phyloP scores from a whole-genome alignment of 768 basidiomycete species.

The Rhodosporidiobolus odoratus region DNA sequence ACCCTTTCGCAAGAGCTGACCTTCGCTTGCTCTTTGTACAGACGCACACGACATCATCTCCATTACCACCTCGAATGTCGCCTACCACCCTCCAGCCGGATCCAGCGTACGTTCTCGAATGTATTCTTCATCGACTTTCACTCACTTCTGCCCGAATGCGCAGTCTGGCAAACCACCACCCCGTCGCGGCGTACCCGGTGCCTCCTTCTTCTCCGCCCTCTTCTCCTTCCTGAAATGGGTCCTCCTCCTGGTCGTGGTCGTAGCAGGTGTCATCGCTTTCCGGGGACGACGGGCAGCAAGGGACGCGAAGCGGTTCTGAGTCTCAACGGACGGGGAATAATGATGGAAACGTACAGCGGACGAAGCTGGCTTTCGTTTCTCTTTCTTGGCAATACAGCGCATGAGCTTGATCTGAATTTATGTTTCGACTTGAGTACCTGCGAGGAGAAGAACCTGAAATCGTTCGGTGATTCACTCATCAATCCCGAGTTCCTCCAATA shows the following conservation, averaged over 20 bases:
- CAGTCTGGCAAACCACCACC: slow-evolving; percentile 21
- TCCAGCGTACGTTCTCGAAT: neutral
- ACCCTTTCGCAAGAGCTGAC: neutral
- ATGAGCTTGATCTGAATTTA: neutral
- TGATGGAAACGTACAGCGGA: too few species aligned
- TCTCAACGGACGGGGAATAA: too few species aligned
- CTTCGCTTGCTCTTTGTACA: neutral
- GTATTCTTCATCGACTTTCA: neutral
- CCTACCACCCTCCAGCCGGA: slow-evolving; percentile 37
- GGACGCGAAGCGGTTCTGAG: slow-evolving; percentile 39
- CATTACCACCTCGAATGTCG: slow-evolving; percentile 40
- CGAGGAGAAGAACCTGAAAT: neutral
- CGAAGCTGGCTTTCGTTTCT: neutral
- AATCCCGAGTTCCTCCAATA: slow-evolving; percentile 43
- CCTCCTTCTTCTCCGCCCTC: slow-evolving; percentile 34
- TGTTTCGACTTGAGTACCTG: neutral
- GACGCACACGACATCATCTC: slow-evolving; percentile 43
- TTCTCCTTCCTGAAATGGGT: slow-evolving; percentile 41
- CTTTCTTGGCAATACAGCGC: neutral
- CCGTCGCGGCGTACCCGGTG: slow-evolving; percentile 14
- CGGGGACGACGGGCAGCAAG: slow-evolving; percentile 26
- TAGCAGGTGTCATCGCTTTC: slow-evolving; percentile 35
- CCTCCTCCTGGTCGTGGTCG: slow-evolving; percentile 35
- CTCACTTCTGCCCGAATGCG: too few species aligned
- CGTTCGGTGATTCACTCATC: neutral